These are phyloP conservation scores for Kwoniella botswanensis DNA, from an alignment of 768 basidiomycete genomes.

Conservation along the genomic window DNA sequence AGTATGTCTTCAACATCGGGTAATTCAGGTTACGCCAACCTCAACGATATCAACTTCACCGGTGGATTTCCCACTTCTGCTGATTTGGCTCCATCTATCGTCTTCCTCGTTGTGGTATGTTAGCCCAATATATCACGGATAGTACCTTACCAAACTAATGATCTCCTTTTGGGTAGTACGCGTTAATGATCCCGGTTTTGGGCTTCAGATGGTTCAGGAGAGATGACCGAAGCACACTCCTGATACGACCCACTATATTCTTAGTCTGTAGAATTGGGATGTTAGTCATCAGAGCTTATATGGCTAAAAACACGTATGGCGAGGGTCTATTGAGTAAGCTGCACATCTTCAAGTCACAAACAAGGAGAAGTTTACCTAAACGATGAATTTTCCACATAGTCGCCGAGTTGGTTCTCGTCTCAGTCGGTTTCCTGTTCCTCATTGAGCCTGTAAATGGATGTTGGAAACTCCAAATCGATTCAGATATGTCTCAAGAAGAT, in stretches of 20 bases:
- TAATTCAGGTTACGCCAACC: too few species aligned
- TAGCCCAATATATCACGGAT: too few species aligned
- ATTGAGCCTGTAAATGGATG: constrained; percentile 23
- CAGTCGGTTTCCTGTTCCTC: constrained; percentile 33
- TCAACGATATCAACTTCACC: constrained; percentile 38
- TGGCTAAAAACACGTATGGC: constrained; percentile 10
- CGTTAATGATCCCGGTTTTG: constrained; percentile 11
- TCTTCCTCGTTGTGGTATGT: constrained; percentile 33
- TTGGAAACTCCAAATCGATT: constrained; percentile 20
- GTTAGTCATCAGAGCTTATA: constrained; percentile 24
- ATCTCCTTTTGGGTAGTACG: too few species aligned
- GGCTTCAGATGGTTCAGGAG: constrained; percentile 9
- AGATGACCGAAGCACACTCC: constrained; percentile 6
- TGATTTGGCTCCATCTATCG: constrained; percentile 33
- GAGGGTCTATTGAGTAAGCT: not conserved
- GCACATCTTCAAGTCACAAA: too few species aligned
- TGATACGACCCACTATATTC: constrained; percentile 30
- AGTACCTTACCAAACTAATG: too few species aligned
- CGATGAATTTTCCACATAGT: constrained; percentile 13
- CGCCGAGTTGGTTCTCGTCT: constrained; percentile 29
- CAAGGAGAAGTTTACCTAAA: too few species aligned
- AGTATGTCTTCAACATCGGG: too few species aligned
- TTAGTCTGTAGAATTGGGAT: constrained; percentile 15
- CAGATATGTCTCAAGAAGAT: not conserved
- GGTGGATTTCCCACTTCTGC: constrained; percentile 26